Conservation (phyloP, 2,329 filamentous ascomycete genomes). For the Neodidymelliopsis sp. region DNA sequence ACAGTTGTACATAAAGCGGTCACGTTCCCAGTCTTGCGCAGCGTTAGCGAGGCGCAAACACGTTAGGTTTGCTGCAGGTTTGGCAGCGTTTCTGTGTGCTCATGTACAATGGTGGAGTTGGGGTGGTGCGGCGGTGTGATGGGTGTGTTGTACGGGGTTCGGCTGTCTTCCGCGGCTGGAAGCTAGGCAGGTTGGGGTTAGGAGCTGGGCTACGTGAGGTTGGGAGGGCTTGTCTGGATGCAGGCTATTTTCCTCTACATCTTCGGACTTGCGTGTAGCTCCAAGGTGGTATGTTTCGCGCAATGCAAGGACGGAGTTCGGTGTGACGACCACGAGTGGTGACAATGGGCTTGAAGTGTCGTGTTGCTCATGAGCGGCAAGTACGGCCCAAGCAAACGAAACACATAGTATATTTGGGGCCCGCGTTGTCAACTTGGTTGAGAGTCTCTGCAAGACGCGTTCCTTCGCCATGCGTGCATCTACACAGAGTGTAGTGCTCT, state of each 20-base stretch:
- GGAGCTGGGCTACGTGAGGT: background rate
- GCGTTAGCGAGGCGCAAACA: conserved; percentile 1
- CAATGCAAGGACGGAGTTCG: conserved; percentile 9
- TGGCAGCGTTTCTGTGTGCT: background rate
- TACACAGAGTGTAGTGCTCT: too few relatives aligned
- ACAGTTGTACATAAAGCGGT: conserved; percentile 18
- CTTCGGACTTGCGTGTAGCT: background rate
- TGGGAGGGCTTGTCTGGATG: conserved; percentile 11
- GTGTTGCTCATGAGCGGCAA: too few relatives aligned
- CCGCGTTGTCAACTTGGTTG: too few relatives aligned
- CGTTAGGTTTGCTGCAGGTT: conserved; percentile 3
- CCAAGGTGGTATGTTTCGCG: background rate
- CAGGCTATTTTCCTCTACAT: background rate
- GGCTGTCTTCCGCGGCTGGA: conserved; percentile 9
- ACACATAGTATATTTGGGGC: too few relatives aligned
- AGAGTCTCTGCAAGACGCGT: too few relatives aligned
- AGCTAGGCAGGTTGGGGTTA: background rate
- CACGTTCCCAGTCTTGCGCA: conserved; percentile 13
- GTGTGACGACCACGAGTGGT: too few relatives aligned
- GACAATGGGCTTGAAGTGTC: too few relatives aligned
- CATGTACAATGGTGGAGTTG: conserved; percentile 6
- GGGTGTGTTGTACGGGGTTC: conserved; percentile 18
- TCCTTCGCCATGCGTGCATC: too few relatives aligned
- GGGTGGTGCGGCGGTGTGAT: conserved; percentile 14
- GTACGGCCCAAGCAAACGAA: too few relatives aligned